Evolutionary conservation across 441 rosid genomes (phyloP), one percentile per base, ranked within the genome.

Genomic region (Theobroma grandiflorum): DNA sequence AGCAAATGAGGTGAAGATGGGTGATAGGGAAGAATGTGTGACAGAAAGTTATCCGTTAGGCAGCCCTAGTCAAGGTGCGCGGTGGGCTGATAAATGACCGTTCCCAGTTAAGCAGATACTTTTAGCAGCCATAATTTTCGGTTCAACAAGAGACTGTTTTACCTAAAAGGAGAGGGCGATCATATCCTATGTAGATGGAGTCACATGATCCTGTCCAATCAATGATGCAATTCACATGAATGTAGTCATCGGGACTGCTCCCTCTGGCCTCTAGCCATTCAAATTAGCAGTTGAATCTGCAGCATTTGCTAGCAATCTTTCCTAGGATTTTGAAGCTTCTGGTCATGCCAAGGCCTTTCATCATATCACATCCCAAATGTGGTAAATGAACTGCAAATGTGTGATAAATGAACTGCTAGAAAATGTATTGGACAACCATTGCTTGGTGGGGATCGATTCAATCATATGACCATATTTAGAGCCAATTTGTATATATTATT

Each of bases 151-250:
- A 22, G 53, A 26, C 52, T 22, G 53, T 22, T 58, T 42, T 74
- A 57, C 77, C 67, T 40, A 42, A 74, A 74, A 58, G 52, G 66
- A 40, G 2, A 22, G 52, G 64, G 20, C 1, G 47, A 11, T 38
- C n/a, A 58, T 22, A 15, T 14, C 42, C 26, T 3, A 57, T 40
- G 14, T 14, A 15, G 15, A 58, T 40, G 20, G 33, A 42, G 37
- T 74, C 77, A 74, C 77, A 58, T 74, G 77, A 42, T 22, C 26
- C 22, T 42, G 14, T 74, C 40, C 42, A 40, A 74, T 58, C 26
- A 58, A 40, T 42, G 40, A 16, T 40, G 53, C 77, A 74, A 8
- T 40, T 74, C 77, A 59, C 64, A 59, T 59, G 64, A 59, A 59
- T 59, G 35, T 59, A 10, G 15, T 31, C 53, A 20, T 16, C 38